Base-by-base conservation (phyloP, 495 filamentous ascomycete genomes). In the Tuber microsphaerosporum region DNA sequence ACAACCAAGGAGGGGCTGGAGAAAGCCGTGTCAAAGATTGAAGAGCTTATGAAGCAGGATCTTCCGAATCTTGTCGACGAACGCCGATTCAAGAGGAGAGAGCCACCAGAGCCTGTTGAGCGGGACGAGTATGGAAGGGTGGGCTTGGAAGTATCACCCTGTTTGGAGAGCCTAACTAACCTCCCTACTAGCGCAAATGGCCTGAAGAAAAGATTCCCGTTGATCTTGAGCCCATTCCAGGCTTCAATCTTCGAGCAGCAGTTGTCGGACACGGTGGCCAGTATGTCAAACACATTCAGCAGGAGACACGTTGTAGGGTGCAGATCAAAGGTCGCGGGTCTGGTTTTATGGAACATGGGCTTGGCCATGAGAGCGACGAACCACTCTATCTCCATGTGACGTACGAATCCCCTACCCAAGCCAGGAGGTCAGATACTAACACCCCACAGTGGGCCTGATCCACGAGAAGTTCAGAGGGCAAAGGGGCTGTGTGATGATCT, bases 261-360 rank as follows among this genome's bases (percentile, higher is more conserved):
- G 94, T 99, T 69, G 95, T 99, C 72, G 95, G 95, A 31, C 92
- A 94, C 80, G 92, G 93, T 46, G 95, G 95, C 72, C 89, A 91
- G 37, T 97, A 97, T 81, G 95, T 99, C 65, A 99, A 99, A 84
- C 93, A 97, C 81, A 97, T 99, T 80, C 94, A 98, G 83, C 90
- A 93, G 82, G 93, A 96, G 84, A 97, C 95, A 44, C 87, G 91
- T 69, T 97, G 95, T 83, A 92, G 93, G 79, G 95, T 99, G 22
- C 95, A 98, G 82, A 97, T 99, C 85, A 99, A 98, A 81, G 95
- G 95, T 48, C 92, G 93, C 73, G 93, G 93, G n/a, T 98, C 95
- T 51, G 94, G 94, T 22, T 99, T 96, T 82, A 90, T 94, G 80
- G 95, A 99, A 82, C 89, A 89, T 22, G 89, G 89, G 43, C 94